These are phyloP conservation scores for Pulchroboletus neoregius DNA, from an alignment of 1,284 basidiomycete genomes.

Conservation along the genomic window DNA sequence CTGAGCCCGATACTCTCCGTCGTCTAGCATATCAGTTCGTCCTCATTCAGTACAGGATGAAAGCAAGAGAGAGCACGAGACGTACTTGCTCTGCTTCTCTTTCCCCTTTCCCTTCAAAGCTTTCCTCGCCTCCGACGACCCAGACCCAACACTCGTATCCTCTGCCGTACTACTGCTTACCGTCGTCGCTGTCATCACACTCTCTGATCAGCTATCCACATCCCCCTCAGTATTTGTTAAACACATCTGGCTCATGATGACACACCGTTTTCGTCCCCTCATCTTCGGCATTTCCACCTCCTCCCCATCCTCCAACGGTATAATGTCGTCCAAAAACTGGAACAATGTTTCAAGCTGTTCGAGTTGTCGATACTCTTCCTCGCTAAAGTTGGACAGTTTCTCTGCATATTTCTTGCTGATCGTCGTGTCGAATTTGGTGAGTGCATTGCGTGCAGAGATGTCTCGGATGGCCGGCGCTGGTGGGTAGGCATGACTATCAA, in stretches of 20 bases:
- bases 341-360: conserved; percentile 61
- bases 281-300: conserved; percentile 40
- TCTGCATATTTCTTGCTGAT: conserved; percentile 71
- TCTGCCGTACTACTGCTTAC: conserved; percentile 32
- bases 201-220: conserved; percentile 42
- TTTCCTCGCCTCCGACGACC: conserved; percentile 16
- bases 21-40: too few species aligned
- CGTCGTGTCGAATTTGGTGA: conserved; percentile 68
- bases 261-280: not conserved
- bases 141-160: conserved; percentile 24
- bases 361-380: conserved; percentile 60
- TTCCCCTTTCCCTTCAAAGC: conserved; percentile 36
- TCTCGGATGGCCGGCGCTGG: conserved; percentile 70
- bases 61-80: too few species aligned
- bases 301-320: conserved; percentile 54
- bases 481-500: conserved; percentile 1
- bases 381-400: conserved; percentile 68
- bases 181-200: conserved; percentile 42
- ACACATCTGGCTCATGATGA: too few species aligned
- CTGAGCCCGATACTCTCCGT: too few species aligned
- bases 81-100: conserved; percentile 18
- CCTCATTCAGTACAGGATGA: too few species aligned
- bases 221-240: too few species aligned
- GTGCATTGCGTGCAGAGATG: conserved; percentile 67
- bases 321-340: conserved; percentile 59